Conservation (phyloP, 768 basidiomycete genomes). For the Russula brevipes region DNA sequence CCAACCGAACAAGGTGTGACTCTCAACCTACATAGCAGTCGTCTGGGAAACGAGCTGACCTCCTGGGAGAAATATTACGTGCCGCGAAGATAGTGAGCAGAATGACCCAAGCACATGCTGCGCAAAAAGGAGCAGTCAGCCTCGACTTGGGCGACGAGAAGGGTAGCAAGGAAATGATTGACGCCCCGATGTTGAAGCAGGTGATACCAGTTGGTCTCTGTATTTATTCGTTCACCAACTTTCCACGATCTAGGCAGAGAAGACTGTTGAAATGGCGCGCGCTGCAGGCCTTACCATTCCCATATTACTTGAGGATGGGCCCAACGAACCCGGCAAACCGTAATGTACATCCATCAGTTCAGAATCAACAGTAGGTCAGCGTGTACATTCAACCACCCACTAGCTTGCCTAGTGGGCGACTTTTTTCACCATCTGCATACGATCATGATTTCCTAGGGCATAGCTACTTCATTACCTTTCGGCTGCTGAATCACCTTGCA, state of each 20-base stretch:
- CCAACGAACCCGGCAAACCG: neutral
- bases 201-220: constrained; percentile 32
- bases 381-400: neutral
- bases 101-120: constrained; percentile 55
- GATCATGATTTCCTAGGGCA: neutral
- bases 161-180: constrained; percentile 72
- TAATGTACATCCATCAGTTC: neutral
- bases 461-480: neutral
- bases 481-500: neutral
- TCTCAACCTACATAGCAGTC: neutral
- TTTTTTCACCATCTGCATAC: neutral
- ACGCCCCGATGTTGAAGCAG: constrained; percentile 88
- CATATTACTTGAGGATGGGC: neutral
- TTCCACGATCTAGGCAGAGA: constrained; percentile 13
- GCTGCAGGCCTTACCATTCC: constrained; percentile 22
- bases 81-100: constrained; percentile 66
- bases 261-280: constrained; percentile 16
- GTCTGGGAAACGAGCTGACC: neutral
- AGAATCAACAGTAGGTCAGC: neutral
- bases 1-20: constrained; percentile 62
- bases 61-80: constrained; percentile 59
- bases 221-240: neutral
- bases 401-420: neutral
- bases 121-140: constrained; percentile 62
- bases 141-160: constrained; percentile 49